A percentile compares a stretch with the other conserved stretches of the same genome.
Conservation (phyloP, 129 eudicot species). For the Flaveria bidentis region DNA sequence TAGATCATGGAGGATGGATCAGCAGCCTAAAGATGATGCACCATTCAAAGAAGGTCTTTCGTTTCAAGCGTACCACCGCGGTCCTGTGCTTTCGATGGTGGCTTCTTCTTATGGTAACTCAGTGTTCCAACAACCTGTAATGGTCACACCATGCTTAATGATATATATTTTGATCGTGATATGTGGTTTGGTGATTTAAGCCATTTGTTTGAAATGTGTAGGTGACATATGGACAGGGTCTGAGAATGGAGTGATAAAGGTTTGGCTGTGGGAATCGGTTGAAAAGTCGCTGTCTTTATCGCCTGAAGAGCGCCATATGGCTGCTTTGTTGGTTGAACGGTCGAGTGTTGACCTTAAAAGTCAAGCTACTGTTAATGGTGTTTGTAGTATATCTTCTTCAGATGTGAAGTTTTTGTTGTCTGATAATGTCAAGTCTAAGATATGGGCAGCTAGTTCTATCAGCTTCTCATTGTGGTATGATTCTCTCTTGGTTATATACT, state of each 20-base stretch:
- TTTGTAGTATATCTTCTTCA: slow-evolving; percentile 75
- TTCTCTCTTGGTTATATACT: slow-evolving; percentile 11
- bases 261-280: slow-evolving; percentile 94
- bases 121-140: not conserved
- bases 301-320: slow-evolving; percentile 95
- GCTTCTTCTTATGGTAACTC: slow-evolving; percentile 75
- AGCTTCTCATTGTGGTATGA: slow-evolving; percentile 86
- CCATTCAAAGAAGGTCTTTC: slow-evolving; percentile 77
- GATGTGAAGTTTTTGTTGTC: slow-evolving; percentile 77
- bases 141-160: not conserved
- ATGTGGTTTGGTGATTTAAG: not conserved
- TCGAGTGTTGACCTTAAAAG: slow-evolving; percentile 73
- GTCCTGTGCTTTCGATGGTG: slow-evolving; percentile 69
- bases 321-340: slow-evolving; percentile 90
- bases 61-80: slow-evolving; percentile 89
- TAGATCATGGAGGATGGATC: slow-evolving; percentile 92
- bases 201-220: slow-evolving; percentile 32
- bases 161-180: not conserved
- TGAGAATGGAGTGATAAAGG: slow-evolving; percentile 77
- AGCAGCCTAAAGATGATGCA: slow-evolving; percentile 40
- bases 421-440: slow-evolving; percentile 63
- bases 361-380: slow-evolving; percentile 93
- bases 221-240: slow-evolving; percentile 96
- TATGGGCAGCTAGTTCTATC: slow-evolving; percentile 83
- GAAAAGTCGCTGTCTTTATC: slow-evolving; percentile 91